Evolutionary conservation across 1,284 basidiomycete genomes (phyloP), one percentile per base, ranked within the genome.

Genomic region (Grifola frondosa): DNA sequence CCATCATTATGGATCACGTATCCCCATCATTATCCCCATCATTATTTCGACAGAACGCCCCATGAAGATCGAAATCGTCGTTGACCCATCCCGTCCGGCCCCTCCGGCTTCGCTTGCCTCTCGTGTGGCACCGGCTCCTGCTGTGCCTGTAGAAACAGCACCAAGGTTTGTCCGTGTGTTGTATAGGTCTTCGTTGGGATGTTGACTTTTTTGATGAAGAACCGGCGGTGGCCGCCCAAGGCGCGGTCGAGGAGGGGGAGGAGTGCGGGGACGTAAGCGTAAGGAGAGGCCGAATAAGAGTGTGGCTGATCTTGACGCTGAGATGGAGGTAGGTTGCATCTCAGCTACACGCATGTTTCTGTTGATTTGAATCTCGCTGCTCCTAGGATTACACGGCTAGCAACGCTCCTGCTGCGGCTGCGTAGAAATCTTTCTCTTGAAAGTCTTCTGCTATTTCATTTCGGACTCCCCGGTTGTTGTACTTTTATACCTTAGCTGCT

Each of bases 31-130:
- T n/a, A n/a, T n/a, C n/a, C n/a, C n/a, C n/a, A n/a, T n/a, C n/a
- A n/a, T n/a, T n/a, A n/a, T 46, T 36, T 44, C 42, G 50, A 67
- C 71, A 96, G 92, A 92, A 78, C 89, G 89, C 59, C 89, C 93
- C 19, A 95, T 98, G 89, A 95, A 93, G 76, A 93, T 98, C 52
- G 96, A 98, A 76, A 91, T 97, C 52, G 84, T 97, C 37, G 79
- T 97, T 61, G 91, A 95, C 73, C 92, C 92, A 15, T 74, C 84
- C 40, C 78, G 79, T 37, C 75, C 82, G 15, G 75, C 78, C 5
- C 74, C 85, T 10, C 55, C 68, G 17, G 67, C 67, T 22, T 71
- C 81, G 3, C 75, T 94, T 50, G 81, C 77, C 15, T 78, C 80
- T 19, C 81, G 84, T 42, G 81, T 88, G 22, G 78, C 84, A 2